Evolutionary conservation across 2,329 filamentous ascomycete genomes (phyloP), one percentile per base, ranked within the genome.

Genomic region (Alternaria arbusti): DNA sequence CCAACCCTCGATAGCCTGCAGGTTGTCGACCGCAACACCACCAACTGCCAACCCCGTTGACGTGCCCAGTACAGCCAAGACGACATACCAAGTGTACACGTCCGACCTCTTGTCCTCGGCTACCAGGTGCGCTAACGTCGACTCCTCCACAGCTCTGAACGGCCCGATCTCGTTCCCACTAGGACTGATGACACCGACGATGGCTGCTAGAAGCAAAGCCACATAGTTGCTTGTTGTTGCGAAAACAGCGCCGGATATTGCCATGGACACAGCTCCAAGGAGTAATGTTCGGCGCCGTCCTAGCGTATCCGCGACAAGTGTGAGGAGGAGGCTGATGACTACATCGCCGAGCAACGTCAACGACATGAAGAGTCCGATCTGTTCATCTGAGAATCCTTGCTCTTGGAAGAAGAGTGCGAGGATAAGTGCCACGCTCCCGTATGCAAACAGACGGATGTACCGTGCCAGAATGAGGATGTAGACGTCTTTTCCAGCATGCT

Each of bases 161-260:
- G 80, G 80, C 7, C 80, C 80, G 66, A 82, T 81, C 66, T 82
- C 80, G 43, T 77, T 80, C 26, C 80, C 80, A 44, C 71, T 78
- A 10, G 78, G 76, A 60, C 77, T 80, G 15, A 82, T 77, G 0
- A 82, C 79, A 1, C 80, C 80, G 7, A 81, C 49, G 12, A 81
- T 73, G 4, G 79, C 78, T 3, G 78, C 79, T 5, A 68, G 20
- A 4, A 82, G 68, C 20, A 82, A 47, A 2, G 74, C 65, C 28
- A 67, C 59, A 54, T 79, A 81, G 36, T 74, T 75, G 20, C 64
- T 71, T 17, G 70, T 74, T 3, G 68, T 64, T 1, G 78, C 79
- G 59, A 82, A 81, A 7, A 80, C 70, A 0, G 70, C 69, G 4
- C 80, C 80, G 1, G 76, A 75, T 0, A 77, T 49, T 0, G 75